Base-by-base conservation (phyloP, 1,284 basidiomycete species). In the Fistulina hepatica region DNA sequence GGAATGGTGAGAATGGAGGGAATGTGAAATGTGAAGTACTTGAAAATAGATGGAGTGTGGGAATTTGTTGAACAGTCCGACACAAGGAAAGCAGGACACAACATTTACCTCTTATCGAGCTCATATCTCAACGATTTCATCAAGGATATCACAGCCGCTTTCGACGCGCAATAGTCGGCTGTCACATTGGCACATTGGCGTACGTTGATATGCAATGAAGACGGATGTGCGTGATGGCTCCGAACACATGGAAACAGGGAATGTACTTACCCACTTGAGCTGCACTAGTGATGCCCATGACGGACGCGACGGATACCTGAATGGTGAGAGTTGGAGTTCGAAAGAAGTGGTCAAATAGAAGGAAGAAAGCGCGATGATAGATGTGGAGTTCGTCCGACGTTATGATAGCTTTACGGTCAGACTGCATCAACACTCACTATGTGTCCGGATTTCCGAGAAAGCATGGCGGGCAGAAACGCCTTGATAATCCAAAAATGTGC, bases 401-500 rank as follows among this genome's bases (percentile, higher is more conserved):
- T 31, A 25, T 13, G 44, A 35, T 28, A 24, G 12, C 16, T 20
- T 19, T 23, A 23, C 26, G 26, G 25, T 15, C 13, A 21, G 32
- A 26, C 23, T 26, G 40, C 27, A 37, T 21, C 28, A 35, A 12
- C n/a, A 60, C 75, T 36, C 52, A 90, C 85, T 46, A 98, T 76
- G 54, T 98, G 94, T 0, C 93, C 93, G 1, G 59, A 58, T 31
- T 83, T 81, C 21, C 63, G 61, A 48, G 73, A 72, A 34, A 97
- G 69, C 80, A 98, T 85, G 25, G 69, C 70, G 2, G 94, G 94
- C n/a, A 98, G 67, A 68, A 97, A 95, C 2, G 84, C 83, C 52
- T 93, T 91, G 30, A 94, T 58, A 3, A 78, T 81, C 80, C 86
- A 95, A 56, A 89, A 97, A 53, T 93, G 88, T 2, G 86, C 73